Evolutionary conservation across 2,329 filamentous ascomycete genomes (phyloP), one percentile per base, ranked within the genome.

Genomic region (Claviceps sp.): DNA sequence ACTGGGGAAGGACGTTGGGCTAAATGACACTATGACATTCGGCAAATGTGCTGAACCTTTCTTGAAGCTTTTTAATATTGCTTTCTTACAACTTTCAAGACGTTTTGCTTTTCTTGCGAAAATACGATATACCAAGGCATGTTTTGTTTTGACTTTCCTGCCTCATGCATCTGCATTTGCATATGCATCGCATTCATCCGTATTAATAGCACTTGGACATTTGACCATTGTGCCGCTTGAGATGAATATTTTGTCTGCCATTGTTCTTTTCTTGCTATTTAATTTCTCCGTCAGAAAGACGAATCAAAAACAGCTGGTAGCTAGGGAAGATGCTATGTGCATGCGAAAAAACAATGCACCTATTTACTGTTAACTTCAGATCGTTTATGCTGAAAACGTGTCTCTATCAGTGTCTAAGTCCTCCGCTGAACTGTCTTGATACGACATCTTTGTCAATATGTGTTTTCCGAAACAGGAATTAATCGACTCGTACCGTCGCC

Each of bases 91-190:
- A 44, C n/a, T 13, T 37, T 37, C n/a, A 47, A 9, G 9, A 34
- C n/a, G 3, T 47, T 36, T 37, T 48, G 45, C 34, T 20, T 16
- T 37, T 16, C 13, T 40, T 3, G 8, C 7, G 44, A 24, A 8
- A 43, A 22, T 18, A 41, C n/a, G 38, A 50, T 46, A 50, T 45
- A 50, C 53, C 43, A 47, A 48, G 30, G 13, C 49, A 9, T 30
- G 13, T 14, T 47, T 4, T 47, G 20, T n/a, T 24, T 22, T 44
- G 7, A 18, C 30, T 18, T 11, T 8, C 11, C 26, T 30, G 2
- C 20, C 41, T 14, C 22, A 2, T 41, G 16, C 41, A 13, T 9
- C 20, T 9, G 41, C 41, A 14, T 20, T 22, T 22, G 41, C 7
- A 41, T 18, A 2, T n/a, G 18, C 40, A 42, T 42, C 20, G 41